Conservation (phyloP, 371 early-diverging fungal species). For the Saksenaea oblongispora region DNA sequence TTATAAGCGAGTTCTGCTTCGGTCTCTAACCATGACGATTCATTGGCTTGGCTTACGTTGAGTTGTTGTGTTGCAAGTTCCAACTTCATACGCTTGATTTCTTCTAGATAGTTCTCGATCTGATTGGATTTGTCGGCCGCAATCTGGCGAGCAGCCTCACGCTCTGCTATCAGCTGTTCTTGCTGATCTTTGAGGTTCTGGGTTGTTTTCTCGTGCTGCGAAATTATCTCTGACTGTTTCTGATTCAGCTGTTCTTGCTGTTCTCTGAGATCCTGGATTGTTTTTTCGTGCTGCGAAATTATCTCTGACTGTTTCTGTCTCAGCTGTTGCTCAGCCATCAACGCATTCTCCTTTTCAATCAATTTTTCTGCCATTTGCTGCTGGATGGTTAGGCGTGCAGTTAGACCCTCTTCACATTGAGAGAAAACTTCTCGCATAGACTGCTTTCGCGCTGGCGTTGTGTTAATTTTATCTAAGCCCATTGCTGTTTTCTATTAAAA, state of each 20-base stretch:
- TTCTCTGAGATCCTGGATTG: background rate
- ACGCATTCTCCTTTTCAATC: conserved; percentile 6
- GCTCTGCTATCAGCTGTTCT: background rate
- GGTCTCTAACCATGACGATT: background rate
- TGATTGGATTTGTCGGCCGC: background rate
- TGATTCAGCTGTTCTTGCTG: background rate
- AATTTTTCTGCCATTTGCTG: conserved; percentile 15
- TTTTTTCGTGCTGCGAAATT: background rate
- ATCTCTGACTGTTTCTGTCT: background rate
- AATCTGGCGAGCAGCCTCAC: background rate
- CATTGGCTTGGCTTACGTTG: no score
- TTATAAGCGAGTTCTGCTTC: background rate
- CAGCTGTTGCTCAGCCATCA: background rate
- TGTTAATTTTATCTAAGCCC: conserved; percentile 8
- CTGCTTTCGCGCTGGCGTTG: conserved; percentile 9
- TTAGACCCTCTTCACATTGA: conserved; percentile 35
- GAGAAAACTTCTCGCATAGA: conserved; percentile 38
- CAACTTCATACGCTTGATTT: background rate
- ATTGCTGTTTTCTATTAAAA: background rate
- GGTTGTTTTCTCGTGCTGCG: background rate
- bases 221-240: conserved; percentile 2
- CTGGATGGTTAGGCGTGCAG: conserved; percentile 19
- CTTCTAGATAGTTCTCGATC: background rate
- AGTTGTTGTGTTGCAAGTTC: background rate
- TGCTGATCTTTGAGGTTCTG: background rate